These are phyloP conservation scores for Fragaria nilgerrensis DNA, from an alignment of 306 rosid genomes.

Conservation along the genomic window DNA sequence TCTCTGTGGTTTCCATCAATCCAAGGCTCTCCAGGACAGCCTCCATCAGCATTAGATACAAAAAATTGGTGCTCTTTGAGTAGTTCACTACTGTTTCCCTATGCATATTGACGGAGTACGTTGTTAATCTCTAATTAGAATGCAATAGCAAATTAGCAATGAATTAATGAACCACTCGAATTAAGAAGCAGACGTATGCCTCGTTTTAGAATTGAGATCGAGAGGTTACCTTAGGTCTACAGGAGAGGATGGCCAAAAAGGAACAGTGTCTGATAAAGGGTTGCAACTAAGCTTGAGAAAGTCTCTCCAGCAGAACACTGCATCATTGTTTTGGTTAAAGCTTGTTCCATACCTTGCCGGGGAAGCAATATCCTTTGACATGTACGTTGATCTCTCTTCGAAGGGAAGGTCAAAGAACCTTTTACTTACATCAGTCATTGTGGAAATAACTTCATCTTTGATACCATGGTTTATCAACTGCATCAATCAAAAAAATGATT, in stretches of 20 bases:
- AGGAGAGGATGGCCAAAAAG: slow-evolving; percentile 38
- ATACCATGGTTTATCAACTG: slow-evolving; percentile 34
- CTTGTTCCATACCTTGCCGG: slow-evolving; percentile 35
- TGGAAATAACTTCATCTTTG: slow-evolving; percentile 15
- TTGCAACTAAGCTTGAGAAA: slow-evolving; percentile 35
- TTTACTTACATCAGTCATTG: slow-evolving; percentile 22
- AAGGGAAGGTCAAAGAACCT: slow-evolving; percentile 29
- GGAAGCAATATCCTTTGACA: slow-evolving; percentile 25
- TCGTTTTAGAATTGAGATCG: neutral
- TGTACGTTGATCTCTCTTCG: slow-evolving; percentile 30
- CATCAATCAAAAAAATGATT: neutral
- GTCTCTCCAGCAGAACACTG: slow-evolving; percentile 37
- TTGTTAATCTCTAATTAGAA: neutral
- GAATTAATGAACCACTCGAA: neutral
- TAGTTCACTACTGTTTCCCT: slow-evolving; percentile 17
- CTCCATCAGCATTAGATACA: slow-evolving; percentile 26
- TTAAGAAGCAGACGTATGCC: neutral
- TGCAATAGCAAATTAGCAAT: neutral
- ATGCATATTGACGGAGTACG: neutral
- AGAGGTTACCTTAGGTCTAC: slow-evolving; percentile 16
- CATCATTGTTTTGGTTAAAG: slow-evolving; percentile 31
- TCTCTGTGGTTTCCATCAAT: neutral
- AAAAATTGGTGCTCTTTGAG: slow-evolving; percentile 4
- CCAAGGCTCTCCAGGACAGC: slow-evolving; percentile 32
- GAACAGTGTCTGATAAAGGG: slow-evolving; percentile 22